Evolutionary conservation across 331 rosid species (phyloP).

Genomic region (Rhamnella rubrinervis): DNA sequence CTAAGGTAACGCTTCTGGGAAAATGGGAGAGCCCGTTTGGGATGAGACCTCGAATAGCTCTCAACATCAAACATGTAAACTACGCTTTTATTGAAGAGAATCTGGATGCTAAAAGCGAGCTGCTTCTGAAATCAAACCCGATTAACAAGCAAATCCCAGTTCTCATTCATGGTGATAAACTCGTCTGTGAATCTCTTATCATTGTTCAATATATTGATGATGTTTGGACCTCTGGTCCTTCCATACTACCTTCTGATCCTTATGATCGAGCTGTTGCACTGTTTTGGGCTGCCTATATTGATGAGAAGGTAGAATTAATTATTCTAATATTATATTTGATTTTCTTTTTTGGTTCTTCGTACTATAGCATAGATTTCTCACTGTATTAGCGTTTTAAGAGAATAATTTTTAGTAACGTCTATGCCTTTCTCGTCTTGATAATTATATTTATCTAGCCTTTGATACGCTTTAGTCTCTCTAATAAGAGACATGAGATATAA

Average conservation of each 20-base stretch:
- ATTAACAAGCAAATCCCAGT: conserved; percentile 63
- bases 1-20: conserved; percentile 45
- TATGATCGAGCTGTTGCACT: conserved; percentile 28
- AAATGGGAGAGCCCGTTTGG: conserved; percentile 49
- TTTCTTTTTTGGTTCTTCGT: neutral
- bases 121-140: conserved; percentile 65
- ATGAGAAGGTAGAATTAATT: conserved; percentile 16
- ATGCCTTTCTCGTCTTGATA: neutral
- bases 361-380: too few species aligned
- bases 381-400: too few species aligned
- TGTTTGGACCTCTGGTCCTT: too few species aligned
- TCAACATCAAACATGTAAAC: conserved; percentile 47
- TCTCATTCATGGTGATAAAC: conserved; percentile 45
- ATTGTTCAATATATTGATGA: too few species aligned
- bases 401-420: too few species aligned
- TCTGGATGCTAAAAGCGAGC: conserved; percentile 41
- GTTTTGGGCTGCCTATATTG: conserved; percentile 44
- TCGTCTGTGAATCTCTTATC: conserved; percentile 26
- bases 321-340: conserved; percentile 26
- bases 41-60: conserved; percentile 44
- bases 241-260: too few species aligned
- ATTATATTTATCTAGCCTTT: too few species aligned
- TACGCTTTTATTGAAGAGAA: conserved; percentile 46
- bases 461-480: too few species aligned
- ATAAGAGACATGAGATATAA: neutral